Conservation (phyloP, 2,329 filamentous ascomycete species). For the Pseudopyricularia javanii region DNA sequence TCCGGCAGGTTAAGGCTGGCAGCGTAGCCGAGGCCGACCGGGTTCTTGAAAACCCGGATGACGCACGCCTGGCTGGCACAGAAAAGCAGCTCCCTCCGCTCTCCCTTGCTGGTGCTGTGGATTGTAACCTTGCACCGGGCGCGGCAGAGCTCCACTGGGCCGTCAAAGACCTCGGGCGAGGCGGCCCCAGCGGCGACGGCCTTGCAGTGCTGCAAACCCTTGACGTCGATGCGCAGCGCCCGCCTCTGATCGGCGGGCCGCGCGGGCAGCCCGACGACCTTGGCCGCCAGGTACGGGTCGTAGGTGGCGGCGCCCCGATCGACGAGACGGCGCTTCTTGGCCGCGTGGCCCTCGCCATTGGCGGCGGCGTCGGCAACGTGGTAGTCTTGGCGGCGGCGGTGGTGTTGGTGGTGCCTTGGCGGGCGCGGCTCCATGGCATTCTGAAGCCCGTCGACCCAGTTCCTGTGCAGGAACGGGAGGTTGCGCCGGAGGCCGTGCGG, state of each 20-base stretch:
- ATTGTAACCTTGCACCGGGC: conserved; percentile 31
- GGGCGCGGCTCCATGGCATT: conserved; percentile 23
- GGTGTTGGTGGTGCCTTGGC: conserved; percentile 26
- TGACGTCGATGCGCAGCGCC: conserved; percentile 37
- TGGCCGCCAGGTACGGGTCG: not conserved
- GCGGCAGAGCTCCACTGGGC: conserved; percentile 20
- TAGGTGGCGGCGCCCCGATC: conserved; percentile 5
- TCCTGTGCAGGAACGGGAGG: conserved; percentile 1
- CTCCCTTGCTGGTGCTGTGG: conserved; percentile 19
- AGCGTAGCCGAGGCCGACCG: conserved; percentile 30
- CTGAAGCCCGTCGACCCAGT: conserved; percentile 9
- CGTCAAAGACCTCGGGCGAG: conserved; percentile 20
- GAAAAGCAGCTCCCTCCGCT: conserved; percentile 29
- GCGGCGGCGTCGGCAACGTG: conserved; percentile 9
- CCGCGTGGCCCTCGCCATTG: conserved; percentile 23
- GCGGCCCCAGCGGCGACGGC: conserved; percentile 18
- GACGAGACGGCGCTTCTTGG: conserved; percentile 37
- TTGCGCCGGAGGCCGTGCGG: not conserved
- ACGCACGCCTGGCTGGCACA: conserved; percentile 42
- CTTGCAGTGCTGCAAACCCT: conserved; percentile 39
- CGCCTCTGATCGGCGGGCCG: conserved; percentile 7
- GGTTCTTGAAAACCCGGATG: conserved; percentile 35
- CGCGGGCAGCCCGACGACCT: conserved; percentile 9
- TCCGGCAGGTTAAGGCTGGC: conserved; percentile 33
- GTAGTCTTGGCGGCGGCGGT: conserved; percentile 33